These are phyloP conservation scores for Stemphylium vesicarium DNA, from an alignment of 2,329 filamentous ascomycete genomes.

Conservation along the genomic window DNA sequence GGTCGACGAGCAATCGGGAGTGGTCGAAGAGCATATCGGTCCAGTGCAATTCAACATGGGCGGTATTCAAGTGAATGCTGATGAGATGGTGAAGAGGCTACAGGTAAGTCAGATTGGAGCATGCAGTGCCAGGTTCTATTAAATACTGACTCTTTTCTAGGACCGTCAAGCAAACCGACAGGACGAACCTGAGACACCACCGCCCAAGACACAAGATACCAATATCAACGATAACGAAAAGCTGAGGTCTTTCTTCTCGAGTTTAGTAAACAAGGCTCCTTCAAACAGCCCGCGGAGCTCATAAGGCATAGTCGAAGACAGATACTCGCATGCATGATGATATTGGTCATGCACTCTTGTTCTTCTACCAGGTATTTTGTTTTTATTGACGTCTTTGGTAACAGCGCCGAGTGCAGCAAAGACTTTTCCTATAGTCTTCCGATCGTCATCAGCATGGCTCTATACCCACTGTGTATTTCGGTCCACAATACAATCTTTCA, in stretches of 20 bases:
- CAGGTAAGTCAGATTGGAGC: slow-evolving; percentile 63
- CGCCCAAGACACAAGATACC: slow-evolving; percentile 33
- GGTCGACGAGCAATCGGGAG: slow-evolving; percentile 41
- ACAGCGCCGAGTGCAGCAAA: not conserved
- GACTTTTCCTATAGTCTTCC: slow-evolving; percentile 7
- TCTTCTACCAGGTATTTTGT: not conserved
- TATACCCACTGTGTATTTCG: slow-evolving; percentile 31
- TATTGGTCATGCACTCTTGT: not conserved
- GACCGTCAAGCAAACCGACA: slow-evolving; percentile 47
- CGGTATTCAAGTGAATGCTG: slow-evolving; percentile 93
- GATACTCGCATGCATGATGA: not conserved
- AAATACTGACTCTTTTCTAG: slow-evolving; percentile 27
- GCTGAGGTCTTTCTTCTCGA: slow-evolving; percentile 49
- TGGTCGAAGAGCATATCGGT: slow-evolving; percentile 72
- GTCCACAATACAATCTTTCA: slow-evolving; percentile 14
- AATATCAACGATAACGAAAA: slow-evolving; percentile 49
- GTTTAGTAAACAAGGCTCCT: slow-evolving; percentile 44
- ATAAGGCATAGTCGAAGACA: not conserved
- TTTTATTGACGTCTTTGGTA: slow-evolving; percentile 1
- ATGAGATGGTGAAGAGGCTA: slow-evolving; percentile 86
- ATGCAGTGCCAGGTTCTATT: not conserved
- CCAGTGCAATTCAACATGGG: slow-evolving; percentile 98
- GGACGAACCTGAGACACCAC: slow-evolving; percentile 36
- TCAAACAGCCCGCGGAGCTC: slow-evolving; percentile 35
- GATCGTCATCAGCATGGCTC: slow-evolving; percentile 25